A percentile compares a stretch with the other conserved stretches of the same genome.
These are phyloP conservation scores for Penicillium sp. DNA, from an alignment of 2,329 filamentous ascomycete genomes.

Conservation along the genomic window DNA sequence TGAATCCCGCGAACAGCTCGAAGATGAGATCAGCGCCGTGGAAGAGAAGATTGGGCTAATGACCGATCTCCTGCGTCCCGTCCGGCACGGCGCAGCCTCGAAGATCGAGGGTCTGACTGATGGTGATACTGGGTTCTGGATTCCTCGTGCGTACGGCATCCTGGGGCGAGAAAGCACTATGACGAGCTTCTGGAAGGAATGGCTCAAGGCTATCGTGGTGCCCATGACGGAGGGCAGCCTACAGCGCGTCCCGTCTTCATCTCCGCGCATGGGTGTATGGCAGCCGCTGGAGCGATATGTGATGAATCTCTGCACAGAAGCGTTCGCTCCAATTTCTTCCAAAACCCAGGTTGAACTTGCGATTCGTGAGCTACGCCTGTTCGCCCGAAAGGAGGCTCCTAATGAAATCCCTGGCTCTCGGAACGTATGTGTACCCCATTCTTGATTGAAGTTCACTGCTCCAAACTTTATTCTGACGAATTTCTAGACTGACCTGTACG, in stretches of 20 bases:
- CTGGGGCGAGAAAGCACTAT: constrained; percentile 79
- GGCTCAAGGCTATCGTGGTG: constrained; percentile 88
- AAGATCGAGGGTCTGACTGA: constrained; percentile 97
- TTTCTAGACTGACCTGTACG: constrained; percentile 74
- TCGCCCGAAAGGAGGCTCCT: constrained; percentile 84
- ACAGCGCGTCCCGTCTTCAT: constrained; percentile 79
- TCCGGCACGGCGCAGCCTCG: constrained; percentile 89
- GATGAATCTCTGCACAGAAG: constrained; percentile 93
- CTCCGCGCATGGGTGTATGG: constrained; percentile 88
- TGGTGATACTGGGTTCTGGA: constrained; percentile 94
- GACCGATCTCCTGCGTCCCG: constrained; percentile 89
- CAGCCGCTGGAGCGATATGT: constrained; percentile 96
- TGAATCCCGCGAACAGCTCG: constrained; percentile 74
- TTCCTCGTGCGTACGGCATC: constrained; percentile 88
- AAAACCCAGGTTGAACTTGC: constrained; percentile 94
- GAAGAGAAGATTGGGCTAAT: constrained; percentile 97
- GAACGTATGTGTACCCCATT: constrained; percentile 48
- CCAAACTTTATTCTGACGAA: constrained; percentile 11
- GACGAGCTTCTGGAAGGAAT: constrained; percentile 97
- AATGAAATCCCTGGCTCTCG: constrained; percentile 93
- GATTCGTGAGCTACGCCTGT: constrained; percentile 84
- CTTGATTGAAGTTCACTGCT: not conserved
- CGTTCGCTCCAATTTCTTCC: constrained; percentile 84
- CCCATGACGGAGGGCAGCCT: constrained; percentile 91
- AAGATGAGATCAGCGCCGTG: constrained; percentile 91